phyloP scores from a whole-genome alignment of 768 basidiomycete genomes.

The Astraeus odoratus region DNA sequence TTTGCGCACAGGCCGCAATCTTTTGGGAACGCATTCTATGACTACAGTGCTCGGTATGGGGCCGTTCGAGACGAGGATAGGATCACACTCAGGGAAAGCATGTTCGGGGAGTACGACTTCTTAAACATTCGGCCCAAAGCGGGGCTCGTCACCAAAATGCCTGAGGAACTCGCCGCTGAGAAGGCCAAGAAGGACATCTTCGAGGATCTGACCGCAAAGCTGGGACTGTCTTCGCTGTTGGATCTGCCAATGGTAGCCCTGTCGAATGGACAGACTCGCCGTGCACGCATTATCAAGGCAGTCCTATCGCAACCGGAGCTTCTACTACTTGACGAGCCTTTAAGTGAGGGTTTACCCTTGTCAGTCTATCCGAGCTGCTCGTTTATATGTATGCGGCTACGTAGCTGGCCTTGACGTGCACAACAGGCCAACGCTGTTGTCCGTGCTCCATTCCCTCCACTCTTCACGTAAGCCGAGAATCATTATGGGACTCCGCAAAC shows the following conservation, averaged over 20 bases:
- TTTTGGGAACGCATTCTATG: constrained; percentile 72
- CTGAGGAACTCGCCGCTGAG: constrained; percentile 21
- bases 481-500: constrained; percentile 58
- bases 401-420: constrained; percentile 74
- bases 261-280: constrained; percentile 87
- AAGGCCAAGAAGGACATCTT: constrained; percentile 33
- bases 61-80: constrained; percentile 81
- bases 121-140: constrained; percentile 22
- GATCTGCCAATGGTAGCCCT: constrained; percentile 80
- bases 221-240: constrained; percentile 59
- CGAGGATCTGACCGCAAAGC: constrained; percentile 42
- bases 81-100: constrained; percentile 64
- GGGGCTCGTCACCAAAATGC: constrained; percentile 12
- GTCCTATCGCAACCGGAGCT: constrained; percentile 65
- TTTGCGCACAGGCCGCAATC: constrained; percentile 56
- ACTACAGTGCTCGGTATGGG: constrained; percentile 90
- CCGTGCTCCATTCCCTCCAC: constrained; percentile 52
- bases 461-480: constrained; percentile 44
- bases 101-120: constrained; percentile 49
- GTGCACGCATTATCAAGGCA: constrained; percentile 77
- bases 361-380: background rate
- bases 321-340: constrained; percentile 85
- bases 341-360: constrained; percentile 46
- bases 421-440: constrained; percentile 49
- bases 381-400: background rate